Evolutionary conservation across 2,329 filamentous ascomycete genomes (phyloP).

Genomic region (Aphanoascus verrucosus): DNA sequence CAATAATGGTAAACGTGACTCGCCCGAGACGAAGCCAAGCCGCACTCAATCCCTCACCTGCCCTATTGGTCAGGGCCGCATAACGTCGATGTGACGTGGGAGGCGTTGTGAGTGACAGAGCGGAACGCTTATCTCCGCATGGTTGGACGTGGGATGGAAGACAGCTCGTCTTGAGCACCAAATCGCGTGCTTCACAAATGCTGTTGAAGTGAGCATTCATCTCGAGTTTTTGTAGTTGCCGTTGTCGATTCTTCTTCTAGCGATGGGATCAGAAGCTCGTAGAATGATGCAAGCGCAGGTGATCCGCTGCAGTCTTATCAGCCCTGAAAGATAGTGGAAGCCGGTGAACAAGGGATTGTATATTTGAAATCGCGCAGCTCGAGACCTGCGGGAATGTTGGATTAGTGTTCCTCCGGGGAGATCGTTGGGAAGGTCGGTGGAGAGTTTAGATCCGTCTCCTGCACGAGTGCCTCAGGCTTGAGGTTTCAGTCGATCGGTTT

Average conservation of each 20-base stretch:
- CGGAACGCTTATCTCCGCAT: not conserved
- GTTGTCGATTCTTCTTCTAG: not conserved
- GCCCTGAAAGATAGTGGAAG: not conserved
- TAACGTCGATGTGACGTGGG: conserved; percentile 1
- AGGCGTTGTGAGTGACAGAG: not conserved
- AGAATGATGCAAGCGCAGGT: conserved; percentile 3
- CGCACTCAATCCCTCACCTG: not conserved
- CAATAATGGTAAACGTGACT: not conserved
- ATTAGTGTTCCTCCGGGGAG: not conserved
- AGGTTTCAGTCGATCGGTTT: not conserved
- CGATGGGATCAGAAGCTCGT: not conserved
- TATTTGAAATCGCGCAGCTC: not conserved
- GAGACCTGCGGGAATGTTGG: not conserved
- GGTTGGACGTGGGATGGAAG: not conserved
- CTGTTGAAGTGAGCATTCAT: not conserved
- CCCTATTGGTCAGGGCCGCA: not conserved
- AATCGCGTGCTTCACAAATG: not conserved
- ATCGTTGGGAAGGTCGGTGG: not conserved
- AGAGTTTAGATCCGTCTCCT: not conserved
- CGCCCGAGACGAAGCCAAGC: conserved; percentile 4
- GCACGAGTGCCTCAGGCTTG: not conserved
- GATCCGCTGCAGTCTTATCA: not conserved
- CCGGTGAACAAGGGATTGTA: not conserved
- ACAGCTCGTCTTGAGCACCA: too few species aligned
- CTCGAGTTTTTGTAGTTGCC: not conserved